Evolutionary conservation across 73 alveolate genomes (phyloP).

Genomic region (Paramecium sexaurelia): DNA sequence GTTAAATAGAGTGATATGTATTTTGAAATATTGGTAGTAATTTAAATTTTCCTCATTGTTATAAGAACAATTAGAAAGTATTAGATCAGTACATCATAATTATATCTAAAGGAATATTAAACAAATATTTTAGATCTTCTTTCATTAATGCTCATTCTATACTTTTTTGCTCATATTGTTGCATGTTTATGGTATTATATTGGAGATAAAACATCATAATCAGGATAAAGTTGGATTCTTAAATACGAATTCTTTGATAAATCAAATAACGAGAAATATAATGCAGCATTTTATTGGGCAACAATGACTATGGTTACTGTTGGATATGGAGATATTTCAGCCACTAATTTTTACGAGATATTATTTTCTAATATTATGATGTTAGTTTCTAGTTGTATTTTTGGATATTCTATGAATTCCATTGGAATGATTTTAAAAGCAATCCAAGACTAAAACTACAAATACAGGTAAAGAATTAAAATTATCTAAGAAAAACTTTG

Average conservation of each 20-base stretch:
- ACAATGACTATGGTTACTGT: conserved; percentile 23
- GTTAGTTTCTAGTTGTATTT: conserved; percentile 25
- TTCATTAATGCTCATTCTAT: background rate
- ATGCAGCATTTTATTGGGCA: conserved; percentile 61
- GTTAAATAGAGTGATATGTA: no score
- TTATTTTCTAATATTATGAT: background rate
- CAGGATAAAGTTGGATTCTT: conserved; percentile 13
- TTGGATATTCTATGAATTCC: conserved; percentile 55
- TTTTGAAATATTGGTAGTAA: background rate
- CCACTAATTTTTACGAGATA: background rate
- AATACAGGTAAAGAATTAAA: background rate
- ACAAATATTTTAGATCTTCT: background rate
- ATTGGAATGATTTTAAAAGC: conserved; percentile 48
- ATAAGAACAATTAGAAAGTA: background rate
- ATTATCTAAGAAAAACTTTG: background rate
- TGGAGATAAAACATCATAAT: background rate
- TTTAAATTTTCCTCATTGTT: background rate
- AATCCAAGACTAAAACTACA: background rate
- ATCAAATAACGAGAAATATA: background rate
- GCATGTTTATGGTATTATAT: conserved; percentile 36
- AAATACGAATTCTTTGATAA: background rate
- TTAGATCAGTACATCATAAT: background rate
- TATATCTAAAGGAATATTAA: background rate
- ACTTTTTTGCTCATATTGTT: conserved; percentile 23
- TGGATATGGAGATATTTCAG: conserved; percentile 42